Evolutionary conservation across 169 alveolate genomes (phyloP).

Genomic region (Plasmodium knowlesi): DNA sequence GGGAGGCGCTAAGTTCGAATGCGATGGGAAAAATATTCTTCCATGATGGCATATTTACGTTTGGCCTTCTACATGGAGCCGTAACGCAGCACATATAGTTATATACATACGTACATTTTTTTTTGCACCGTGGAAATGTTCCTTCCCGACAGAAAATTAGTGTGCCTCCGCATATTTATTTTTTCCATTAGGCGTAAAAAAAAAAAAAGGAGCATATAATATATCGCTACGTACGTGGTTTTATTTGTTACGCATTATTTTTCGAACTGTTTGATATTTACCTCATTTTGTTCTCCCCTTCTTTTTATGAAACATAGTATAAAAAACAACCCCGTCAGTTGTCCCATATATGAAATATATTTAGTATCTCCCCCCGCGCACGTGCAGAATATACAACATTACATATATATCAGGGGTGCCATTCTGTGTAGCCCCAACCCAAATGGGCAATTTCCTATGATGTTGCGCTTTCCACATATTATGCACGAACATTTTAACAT

Average conservation of each 20-base stretch:
- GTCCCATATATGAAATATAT: background rate
- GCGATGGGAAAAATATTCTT: background rate
- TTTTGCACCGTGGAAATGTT: background rate
- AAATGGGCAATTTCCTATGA: background rate
- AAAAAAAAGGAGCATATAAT: background rate
- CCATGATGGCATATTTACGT: background rate
- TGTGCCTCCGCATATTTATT: background rate
- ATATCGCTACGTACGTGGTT: background rate
- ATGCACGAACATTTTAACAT: background rate
- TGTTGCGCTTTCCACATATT: background rate
- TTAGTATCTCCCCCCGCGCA: background rate
- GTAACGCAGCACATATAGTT: background rate
- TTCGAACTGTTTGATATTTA: background rate
- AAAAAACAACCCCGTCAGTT: background rate
- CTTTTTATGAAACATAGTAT: background rate
- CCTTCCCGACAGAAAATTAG: background rate
- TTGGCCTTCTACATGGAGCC: background rate
- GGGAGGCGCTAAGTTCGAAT: background rate
- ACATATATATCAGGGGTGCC: background rate
- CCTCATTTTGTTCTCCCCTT: background rate
- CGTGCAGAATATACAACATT: background rate
- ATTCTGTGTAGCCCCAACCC: background rate
- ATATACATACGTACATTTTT: too few relatives aligned
- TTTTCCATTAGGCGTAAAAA: background rate
- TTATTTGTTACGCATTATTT: background rate